phyloP scores from a whole-genome alignment of 192 early-diverging fungal genomes.

The Powellomyces hirtus region DNA sequence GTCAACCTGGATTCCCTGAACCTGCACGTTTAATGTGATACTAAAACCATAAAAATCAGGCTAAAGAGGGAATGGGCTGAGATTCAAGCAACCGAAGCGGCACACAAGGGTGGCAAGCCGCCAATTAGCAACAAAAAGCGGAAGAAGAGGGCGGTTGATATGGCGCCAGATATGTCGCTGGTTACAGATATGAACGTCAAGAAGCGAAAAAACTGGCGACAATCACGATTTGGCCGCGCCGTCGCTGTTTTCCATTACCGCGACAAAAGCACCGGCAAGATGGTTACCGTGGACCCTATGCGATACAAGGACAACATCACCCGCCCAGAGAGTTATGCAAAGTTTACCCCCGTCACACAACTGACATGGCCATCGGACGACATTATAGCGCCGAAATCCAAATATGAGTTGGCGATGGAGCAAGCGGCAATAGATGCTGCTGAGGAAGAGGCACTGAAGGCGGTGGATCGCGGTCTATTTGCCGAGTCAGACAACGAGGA shows the following conservation, averaged over 20 bases:
- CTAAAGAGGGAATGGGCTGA: slow-evolving; percentile 47
- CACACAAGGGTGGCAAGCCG: slow-evolving; percentile 16
- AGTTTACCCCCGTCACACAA: slow-evolving; percentile 18
- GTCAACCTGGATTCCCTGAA: too few relatives aligned
- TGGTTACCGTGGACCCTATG: slow-evolving; percentile 66
- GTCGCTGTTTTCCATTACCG: slow-evolving; percentile 65
- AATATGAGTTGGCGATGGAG: background rate
- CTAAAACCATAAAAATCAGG: too few relatives aligned
- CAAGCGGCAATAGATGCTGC: slow-evolving; percentile 4
- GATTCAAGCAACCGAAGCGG: slow-evolving; percentile 30
- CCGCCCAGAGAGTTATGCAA: slow-evolving; percentile 48
- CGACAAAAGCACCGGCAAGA: slow-evolving; percentile 51
- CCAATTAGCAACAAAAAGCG: slow-evolving; percentile 41
- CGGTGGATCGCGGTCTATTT: slow-evolving; percentile 2
- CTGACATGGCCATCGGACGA: slow-evolving; percentile 24
- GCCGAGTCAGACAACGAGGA: slow-evolving; percentile 16
- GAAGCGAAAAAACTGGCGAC: slow-evolving; percentile 62
- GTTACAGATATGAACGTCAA: slow-evolving; percentile 70
- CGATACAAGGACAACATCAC: slow-evolving; percentile 65
- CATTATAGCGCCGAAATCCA: slow-evolving; percentile 11
- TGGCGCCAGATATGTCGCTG: slow-evolving; percentile 66
- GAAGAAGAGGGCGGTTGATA: slow-evolving; percentile 36
- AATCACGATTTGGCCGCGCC: slow-evolving; percentile 67
- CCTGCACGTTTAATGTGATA: too few relatives aligned
- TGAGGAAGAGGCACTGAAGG: background rate